Conservation (phyloP, 169 alveolate genomes). For the Plasmodium cynomolgi region DNA sequence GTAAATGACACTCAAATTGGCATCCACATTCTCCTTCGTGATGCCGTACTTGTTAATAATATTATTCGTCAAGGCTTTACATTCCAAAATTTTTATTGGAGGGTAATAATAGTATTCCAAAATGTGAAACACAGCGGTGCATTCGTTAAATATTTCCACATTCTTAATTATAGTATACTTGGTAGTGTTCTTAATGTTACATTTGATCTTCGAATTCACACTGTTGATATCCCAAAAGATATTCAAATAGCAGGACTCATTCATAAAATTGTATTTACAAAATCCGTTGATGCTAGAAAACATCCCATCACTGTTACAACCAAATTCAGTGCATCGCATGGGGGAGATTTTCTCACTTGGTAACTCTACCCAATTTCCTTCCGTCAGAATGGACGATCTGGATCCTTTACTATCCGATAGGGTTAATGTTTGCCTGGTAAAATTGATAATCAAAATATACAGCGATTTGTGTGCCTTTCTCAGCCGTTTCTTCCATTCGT, state of each 20-base stretch:
- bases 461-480: slow-evolving; percentile 87
- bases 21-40: slow-evolving; percentile 46
- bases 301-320: slow-evolving; percentile 85
- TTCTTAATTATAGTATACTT: slow-evolving; percentile 81
- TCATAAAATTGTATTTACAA: slow-evolving; percentile 81
- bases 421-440: slow-evolving; percentile 82
- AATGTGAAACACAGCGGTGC: slow-evolving; percentile 86
- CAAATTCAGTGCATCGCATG: slow-evolving; percentile 87
- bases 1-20: slow-evolving; percentile 49
- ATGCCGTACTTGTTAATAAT: slow-evolving; percentile 59
- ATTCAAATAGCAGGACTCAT: slow-evolving; percentile 81
- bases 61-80: slow-evolving; percentile 73
- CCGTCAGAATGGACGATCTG: slow-evolving; percentile 77
- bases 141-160: slow-evolving; percentile 85
- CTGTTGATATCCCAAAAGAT: slow-evolving; percentile 85
- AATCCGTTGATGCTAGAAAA: slow-evolving; percentile 83
- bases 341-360: slow-evolving; percentile 88
- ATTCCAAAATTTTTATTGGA: slow-evolving; percentile 71
- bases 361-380: slow-evolving; percentile 87
- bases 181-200: slow-evolving; percentile 81
- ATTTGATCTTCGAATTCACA: slow-evolving; percentile 79
- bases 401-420: slow-evolving; percentile 50
- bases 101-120: slow-evolving; percentile 82
- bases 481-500: slow-evolving; percentile 84
- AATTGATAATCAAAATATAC: slow-evolving; percentile 84